Evolutionary conservation across 257 asterid species (phyloP).

Genomic region (Primulina tabacum): DNA sequence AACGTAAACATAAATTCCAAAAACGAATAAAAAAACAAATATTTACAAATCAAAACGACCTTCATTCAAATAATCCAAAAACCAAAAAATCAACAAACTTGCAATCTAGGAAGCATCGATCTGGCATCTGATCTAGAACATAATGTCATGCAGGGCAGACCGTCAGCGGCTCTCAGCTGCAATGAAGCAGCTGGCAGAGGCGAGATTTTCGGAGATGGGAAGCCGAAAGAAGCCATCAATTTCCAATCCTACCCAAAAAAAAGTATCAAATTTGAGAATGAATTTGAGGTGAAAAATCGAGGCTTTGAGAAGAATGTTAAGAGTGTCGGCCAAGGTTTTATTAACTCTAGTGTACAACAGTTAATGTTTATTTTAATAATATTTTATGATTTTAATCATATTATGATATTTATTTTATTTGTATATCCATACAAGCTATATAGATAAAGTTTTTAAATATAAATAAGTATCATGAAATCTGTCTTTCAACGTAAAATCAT

Average conservation of each 20-base stretch:
- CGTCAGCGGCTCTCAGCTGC: conserved; percentile 22
- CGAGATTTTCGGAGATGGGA: conserved; percentile 43
- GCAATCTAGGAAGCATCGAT: conserved; percentile 26
- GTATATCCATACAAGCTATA: too few species aligned
- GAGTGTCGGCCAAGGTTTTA: too few species aligned
- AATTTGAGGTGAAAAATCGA: conserved; percentile 6
- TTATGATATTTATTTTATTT: too few species aligned
- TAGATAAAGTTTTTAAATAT: too few species aligned
- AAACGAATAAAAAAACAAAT: neutral
- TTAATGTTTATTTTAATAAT: too few species aligned
- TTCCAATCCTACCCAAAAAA: neutral
- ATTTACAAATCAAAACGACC: neutral
- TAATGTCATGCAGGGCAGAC: conserved; percentile 24
- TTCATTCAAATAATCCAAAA: neutral
- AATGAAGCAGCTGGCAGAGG: conserved; percentile 35
- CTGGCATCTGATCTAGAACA: conserved; percentile 40
- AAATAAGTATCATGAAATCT: too few species aligned
- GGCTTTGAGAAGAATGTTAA: too few species aligned
- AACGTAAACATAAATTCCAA: neutral
- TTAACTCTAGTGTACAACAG: too few species aligned
- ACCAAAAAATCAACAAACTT: conserved; percentile 22
- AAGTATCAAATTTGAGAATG: neutral
- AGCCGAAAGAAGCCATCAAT: conserved; percentile 49
- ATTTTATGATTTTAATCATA: too few species aligned
- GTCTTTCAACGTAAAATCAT: too few species aligned